A percentile compares a stretch with the other conserved stretches of the same genome.
Conservation (phyloP, 169 alveolate genomes). For the Plasmodium cynomolgi region DNA sequence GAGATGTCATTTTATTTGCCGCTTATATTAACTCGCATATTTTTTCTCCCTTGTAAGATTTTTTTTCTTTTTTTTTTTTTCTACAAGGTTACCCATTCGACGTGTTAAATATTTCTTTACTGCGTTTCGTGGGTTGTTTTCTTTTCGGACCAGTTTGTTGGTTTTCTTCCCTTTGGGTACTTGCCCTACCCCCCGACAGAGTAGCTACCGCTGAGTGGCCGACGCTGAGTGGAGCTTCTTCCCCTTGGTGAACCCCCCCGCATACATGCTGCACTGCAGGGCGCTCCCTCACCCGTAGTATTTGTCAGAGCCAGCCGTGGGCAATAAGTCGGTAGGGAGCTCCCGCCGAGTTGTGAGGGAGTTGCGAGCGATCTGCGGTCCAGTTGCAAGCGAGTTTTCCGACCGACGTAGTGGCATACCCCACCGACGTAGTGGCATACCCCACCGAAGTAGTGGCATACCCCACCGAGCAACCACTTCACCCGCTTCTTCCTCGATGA, state of each 20-base stretch:
- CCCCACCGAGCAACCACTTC: too few relatives aligned
- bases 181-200: background rate
- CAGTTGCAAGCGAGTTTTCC: background rate
- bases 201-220: background rate
- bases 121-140: background rate
- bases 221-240: background rate
- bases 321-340: background rate
- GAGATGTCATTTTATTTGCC: background rate
- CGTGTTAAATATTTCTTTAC: background rate
- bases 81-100: background rate
- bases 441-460: too few relatives aligned
- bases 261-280: background rate
- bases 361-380: too few relatives aligned
- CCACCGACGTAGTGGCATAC: too few relatives aligned
- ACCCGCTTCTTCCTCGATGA: too few relatives aligned
- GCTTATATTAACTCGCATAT: background rate
- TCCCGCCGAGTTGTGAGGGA: too few relatives aligned
- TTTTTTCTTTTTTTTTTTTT: too few relatives aligned
- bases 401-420: background rate
- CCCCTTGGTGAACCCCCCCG: background rate
- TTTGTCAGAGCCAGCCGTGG: background rate
- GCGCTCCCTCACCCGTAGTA: background rate
- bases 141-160: background rate
- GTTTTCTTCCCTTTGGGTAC: background rate
- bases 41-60: background rate